These are phyloP conservation scores for Globisporangium camurandrum DNA, from an alignment of 352 stramenopile species.

Conservation along the genomic window DNA sequence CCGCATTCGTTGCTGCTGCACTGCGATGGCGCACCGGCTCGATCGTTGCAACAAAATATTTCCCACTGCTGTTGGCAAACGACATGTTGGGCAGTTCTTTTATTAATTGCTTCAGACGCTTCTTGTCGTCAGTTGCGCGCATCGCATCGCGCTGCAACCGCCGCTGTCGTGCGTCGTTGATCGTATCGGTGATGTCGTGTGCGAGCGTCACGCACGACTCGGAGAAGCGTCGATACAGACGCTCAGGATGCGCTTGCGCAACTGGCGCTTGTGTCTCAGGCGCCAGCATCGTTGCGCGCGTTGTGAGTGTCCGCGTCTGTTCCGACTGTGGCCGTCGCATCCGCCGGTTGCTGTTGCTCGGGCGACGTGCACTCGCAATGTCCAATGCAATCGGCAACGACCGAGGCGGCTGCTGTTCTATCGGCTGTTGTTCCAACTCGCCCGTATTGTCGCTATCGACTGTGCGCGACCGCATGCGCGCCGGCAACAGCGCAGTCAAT, in stretches of 20 bases:
- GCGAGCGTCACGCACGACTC: constrained; percentile 34
- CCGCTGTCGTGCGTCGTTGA: constrained; percentile 31
- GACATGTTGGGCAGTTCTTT: constrained; percentile 76
- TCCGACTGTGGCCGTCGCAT: constrained; percentile 4
- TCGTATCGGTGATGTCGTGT: constrained; percentile 15
- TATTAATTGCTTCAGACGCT: constrained; percentile 39
- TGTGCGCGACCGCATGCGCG: constrained; percentile 8
- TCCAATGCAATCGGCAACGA: constrained; percentile 10
- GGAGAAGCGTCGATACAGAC: constrained; percentile 13
- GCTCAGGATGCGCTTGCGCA: not conserved
- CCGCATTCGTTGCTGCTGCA: not conserved
- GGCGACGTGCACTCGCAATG: constrained; percentile 8
- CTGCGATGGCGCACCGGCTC: constrained; percentile 30
- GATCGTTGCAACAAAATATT: constrained; percentile 54
- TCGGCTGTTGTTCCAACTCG: too few species aligned
- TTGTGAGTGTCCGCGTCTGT: constrained; percentile 1
- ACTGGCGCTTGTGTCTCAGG: too few species aligned
- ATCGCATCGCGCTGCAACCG: too few species aligned
- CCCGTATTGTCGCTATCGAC: not conserved
- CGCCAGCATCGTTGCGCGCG: not conserved
- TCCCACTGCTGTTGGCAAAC: constrained; percentile 40
- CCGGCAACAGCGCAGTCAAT: constrained; percentile 8
- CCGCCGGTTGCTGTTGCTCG: not conserved
- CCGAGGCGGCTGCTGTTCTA: too few species aligned
- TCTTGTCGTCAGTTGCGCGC: constrained; percentile 42